Conservation (phyloP, 2,329 filamentous ascomycete species). For the Pseudopyrenochaeta lycopersici region DNA sequence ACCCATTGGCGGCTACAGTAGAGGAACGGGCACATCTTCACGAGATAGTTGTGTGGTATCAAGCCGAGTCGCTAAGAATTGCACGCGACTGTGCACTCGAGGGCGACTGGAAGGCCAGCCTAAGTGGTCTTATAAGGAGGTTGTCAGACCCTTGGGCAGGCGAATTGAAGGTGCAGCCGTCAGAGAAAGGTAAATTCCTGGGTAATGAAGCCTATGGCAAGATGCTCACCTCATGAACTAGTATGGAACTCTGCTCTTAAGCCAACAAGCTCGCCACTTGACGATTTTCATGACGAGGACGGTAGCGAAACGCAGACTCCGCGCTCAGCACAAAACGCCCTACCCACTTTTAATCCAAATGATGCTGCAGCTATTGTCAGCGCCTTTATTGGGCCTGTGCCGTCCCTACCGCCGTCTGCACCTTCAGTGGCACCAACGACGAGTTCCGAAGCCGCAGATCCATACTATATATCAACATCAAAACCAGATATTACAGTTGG, state of each 20-base stretch:
- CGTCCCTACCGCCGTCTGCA: slow-evolving; percentile 22
- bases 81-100: too few relatives aligned
- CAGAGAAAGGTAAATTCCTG: slow-evolving; percentile 20
- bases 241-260: slow-evolving; percentile 25
- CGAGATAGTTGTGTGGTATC: slow-evolving; percentile 2
- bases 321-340: slow-evolving; percentile 7
- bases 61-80: slow-evolving; percentile 20
- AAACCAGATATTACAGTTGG: too few relatives aligned
- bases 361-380: too few relatives aligned
- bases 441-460: slow-evolving; percentile 25
- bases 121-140: too few relatives aligned
- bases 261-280: slow-evolving; percentile 12
- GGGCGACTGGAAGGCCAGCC: too few relatives aligned
- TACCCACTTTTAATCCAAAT: slow-evolving; percentile 15
- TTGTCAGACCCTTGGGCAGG: slow-evolving; percentile 10
- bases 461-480: slow-evolving; percentile 26
- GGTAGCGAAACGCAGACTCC: slow-evolving; percentile 6
- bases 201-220: background rate
- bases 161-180: slow-evolving; percentile 17
- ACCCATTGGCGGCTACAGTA: slow-evolving; percentile 3
- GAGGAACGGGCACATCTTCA: background rate
- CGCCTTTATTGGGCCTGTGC: slow-evolving; percentile 16
- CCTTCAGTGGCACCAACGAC: slow-evolving; percentile 22
- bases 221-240: slow-evolving; percentile 11
- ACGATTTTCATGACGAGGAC: too few relatives aligned